These are phyloP conservation scores for Rhynchosporium agropyri DNA, from an alignment of 2,329 filamentous ascomycete species.

Conservation along the genomic window DNA sequence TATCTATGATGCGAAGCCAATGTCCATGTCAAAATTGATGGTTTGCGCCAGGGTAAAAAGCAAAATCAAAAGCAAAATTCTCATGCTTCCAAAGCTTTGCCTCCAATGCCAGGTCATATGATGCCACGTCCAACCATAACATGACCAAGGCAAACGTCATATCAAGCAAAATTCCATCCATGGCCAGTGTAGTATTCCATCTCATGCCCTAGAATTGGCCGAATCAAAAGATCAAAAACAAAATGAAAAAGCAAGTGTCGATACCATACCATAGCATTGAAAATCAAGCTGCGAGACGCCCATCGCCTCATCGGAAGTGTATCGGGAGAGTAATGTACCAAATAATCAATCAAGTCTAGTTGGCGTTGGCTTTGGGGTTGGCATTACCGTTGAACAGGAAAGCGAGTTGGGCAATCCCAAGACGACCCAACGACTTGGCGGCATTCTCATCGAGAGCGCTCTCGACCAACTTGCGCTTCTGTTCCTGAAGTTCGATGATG, in stretches of 20 bases:
- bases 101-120: neutral
- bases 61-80: too few species aligned
- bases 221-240: neutral
- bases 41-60: too few species aligned
- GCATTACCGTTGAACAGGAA: constrained; percentile 33
- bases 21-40: too few species aligned
- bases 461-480: constrained; percentile 77
- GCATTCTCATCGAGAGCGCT: constrained; percentile 78
- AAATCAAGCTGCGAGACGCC: neutral
- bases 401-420: constrained; percentile 46
- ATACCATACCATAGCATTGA: neutral
- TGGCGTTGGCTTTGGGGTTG: too few species aligned
- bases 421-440: constrained; percentile 64
- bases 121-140: neutral
- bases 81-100: too few species aligned
- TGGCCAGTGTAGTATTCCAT: neutral
- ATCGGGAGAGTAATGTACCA: neutral
- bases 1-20: too few species aligned
- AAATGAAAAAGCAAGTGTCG: neutral
- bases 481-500: constrained; percentile 76
- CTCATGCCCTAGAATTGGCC: constrained; percentile 13
- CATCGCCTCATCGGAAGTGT: neutral
- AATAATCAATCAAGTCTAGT: too few species aligned
- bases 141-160: too few species aligned
- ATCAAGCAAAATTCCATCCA: neutral